phyloP scores from a whole-genome alignment of 2,329 filamentous ascomycete species.

The Hypomyces perniciosus region DNA sequence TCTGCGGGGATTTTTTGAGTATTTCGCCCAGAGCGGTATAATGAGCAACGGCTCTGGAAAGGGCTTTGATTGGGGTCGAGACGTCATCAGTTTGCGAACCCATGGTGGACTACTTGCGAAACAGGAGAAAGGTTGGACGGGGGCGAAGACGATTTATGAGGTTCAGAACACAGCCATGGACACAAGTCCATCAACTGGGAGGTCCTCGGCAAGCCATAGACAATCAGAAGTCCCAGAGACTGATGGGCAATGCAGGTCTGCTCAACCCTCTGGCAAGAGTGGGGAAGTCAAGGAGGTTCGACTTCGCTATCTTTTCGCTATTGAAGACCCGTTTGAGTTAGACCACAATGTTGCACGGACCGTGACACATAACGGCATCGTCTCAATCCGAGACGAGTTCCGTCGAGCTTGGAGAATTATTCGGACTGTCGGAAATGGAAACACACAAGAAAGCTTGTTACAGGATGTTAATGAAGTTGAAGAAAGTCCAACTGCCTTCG shows the following conservation, averaged over 20 bases:
- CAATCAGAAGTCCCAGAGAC: conserved; percentile 1
- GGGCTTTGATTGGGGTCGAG: conserved; percentile 73
- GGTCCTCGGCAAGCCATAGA: not conserved
- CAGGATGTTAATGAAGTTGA: conserved; percentile 39
- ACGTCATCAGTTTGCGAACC: conserved; percentile 73
- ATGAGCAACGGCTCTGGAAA: conserved; percentile 45
- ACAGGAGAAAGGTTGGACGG: conserved; percentile 76
- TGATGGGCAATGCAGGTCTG: conserved; percentile 12
- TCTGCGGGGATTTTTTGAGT: conserved; percentile 80
- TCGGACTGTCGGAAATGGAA: conserved; percentile 40
- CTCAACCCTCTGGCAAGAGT: conserved; percentile 23
- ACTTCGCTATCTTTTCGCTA: conserved; percentile 77
- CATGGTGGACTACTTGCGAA: conserved; percentile 66
- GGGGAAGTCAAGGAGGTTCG: conserved; percentile 61
- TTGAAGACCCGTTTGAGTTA: conserved; percentile 86
- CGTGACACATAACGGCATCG: conserved; percentile 76
- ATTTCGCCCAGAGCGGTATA: conserved; percentile 61
- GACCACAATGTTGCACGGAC: conserved; percentile 86
- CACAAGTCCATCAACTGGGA: not conserved
- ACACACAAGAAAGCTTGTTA: conserved; percentile 43
- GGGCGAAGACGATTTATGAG: conserved; percentile 65
- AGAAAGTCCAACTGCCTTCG: conserved; percentile 20
- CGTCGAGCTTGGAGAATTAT: conserved; percentile 72
- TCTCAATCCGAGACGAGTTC: conserved; percentile 79
- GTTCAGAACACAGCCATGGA: conserved; percentile 26